A percentile compares a stretch with the other conserved stretches of the same genome.
Evolutionary conservation across 495 filamentous ascomycete genomes (phyloP).

Genomic region (Neohortaea acidophila): DNA sequence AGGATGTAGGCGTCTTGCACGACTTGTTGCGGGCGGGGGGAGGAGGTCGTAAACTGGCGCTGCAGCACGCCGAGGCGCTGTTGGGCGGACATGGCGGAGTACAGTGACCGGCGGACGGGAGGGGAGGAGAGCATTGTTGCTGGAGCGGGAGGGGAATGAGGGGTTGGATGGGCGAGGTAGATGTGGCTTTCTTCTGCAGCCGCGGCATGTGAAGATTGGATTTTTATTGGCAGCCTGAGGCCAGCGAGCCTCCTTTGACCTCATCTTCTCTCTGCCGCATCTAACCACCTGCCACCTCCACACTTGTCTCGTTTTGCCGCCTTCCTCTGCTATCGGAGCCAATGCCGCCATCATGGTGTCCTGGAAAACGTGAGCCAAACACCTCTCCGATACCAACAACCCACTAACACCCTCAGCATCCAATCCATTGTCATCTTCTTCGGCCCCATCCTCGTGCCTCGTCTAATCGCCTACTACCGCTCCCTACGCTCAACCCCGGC

Average conservation of each 20-base stretch:
- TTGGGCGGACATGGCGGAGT: slow-evolving; percentile 16
- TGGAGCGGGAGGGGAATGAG: neutral
- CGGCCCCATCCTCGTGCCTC: slow-evolving; percentile 68
- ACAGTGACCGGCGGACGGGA: neutral
- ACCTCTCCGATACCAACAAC: neutral
- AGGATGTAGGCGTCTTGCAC: slow-evolving; percentile 85
- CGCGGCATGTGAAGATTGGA: too few relatives aligned
- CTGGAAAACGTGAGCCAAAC: slow-evolving; percentile 10
- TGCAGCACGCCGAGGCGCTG: slow-evolving; percentile 34
- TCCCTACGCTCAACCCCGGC: slow-evolving; percentile 30
- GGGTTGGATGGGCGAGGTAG: too few relatives aligned
- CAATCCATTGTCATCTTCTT: slow-evolving; percentile 57
- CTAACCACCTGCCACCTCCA: too few relatives aligned
- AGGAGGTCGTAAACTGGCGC: slow-evolving; percentile 54
- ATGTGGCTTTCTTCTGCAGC: too few relatives aligned
- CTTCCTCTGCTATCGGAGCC: too few relatives aligned
- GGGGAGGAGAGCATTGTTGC: neutral
- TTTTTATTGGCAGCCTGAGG: too few relatives aligned
- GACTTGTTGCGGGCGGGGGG: slow-evolving; percentile 44
- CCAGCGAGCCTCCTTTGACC: too few relatives aligned
- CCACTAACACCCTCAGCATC: slow-evolving; percentile 12
- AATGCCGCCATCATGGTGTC: slow-evolving; percentile 13
- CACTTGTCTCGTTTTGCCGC: too few relatives aligned
- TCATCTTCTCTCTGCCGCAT: too few relatives aligned
- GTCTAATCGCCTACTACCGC: slow-evolving; percentile 55